A percentile compares a stretch with the other conserved stretches of the same genome.
Conservation (phyloP, 2,329 filamentous ascomycete genomes). For the Xylariomycetidae sp. region DNA sequence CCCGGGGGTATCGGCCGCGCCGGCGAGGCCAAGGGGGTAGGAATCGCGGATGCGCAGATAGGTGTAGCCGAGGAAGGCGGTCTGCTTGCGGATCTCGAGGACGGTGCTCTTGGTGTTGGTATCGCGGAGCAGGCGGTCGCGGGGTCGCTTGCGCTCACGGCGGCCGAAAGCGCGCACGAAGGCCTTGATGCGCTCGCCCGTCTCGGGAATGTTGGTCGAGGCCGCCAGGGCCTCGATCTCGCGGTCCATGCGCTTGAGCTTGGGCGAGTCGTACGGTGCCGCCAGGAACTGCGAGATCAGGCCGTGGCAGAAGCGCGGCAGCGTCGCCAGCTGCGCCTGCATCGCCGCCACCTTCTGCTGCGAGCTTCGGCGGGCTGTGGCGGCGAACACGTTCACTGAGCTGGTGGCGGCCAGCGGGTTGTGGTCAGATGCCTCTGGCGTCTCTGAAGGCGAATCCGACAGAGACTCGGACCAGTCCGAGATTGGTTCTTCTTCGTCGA, state of each 20-base stretch:
- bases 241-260: constrained; percentile 42
- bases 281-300: constrained; percentile 40
- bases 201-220: neutral
- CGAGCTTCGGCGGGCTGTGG: constrained; percentile 14
- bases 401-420: constrained; percentile 7
- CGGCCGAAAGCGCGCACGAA: constrained; percentile 47
- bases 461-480: constrained; percentile 52
- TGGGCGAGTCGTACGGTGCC: constrained; percentile 41
- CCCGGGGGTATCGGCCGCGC: no score
- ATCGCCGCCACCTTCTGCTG: constrained; percentile 24
- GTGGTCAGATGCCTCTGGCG: constrained; percentile 7
- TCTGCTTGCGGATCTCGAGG: constrained; percentile 74
- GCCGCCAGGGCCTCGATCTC: constrained; percentile 37
- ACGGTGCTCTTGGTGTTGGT: constrained; percentile 56
- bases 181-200: constrained; percentile 35
- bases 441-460: constrained; percentile 26
- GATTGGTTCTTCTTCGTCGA: constrained; percentile 74
- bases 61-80: constrained; percentile 84
- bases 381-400: neutral
- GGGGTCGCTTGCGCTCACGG: constrained; percentile 69
- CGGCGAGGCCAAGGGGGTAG: no score
- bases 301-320: constrained; percentile 35
- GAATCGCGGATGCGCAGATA: constrained; percentile 62
- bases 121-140: constrained; percentile 83
- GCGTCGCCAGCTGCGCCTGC: constrained; percentile 29